phyloP scores from a whole-genome alignment of 208 protist genomes.

The Trypanosoma avium region DNA sequence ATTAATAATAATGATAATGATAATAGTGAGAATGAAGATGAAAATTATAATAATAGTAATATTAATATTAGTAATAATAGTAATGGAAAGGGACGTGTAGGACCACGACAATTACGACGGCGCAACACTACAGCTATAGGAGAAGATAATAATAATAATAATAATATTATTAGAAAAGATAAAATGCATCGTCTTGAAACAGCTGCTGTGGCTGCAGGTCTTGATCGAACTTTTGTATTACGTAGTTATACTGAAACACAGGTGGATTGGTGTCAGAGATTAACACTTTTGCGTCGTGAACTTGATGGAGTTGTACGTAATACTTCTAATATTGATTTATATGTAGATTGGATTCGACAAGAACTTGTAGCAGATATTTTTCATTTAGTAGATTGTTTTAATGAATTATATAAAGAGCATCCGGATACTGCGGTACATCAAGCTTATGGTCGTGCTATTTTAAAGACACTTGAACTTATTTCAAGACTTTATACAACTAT shows the following conservation, averaged over 20 bases:
- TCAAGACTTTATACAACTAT: conserved; percentile 71
- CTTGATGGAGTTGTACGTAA: conserved; percentile 53
- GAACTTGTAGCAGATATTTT: conserved; percentile 80
- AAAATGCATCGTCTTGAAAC: conserved; percentile 61
- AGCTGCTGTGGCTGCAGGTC: conserved; percentile 60
- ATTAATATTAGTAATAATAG: neutral
- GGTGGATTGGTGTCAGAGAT: conserved; percentile 81
- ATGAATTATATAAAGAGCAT: conserved; percentile 64
- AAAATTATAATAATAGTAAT: neutral
- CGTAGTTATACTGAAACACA: conserved; percentile 75
- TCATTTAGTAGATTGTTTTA: conserved; percentile 79
- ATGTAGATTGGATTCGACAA: conserved; percentile 74
- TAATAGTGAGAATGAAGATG: conserved; percentile 15
- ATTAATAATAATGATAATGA: conserved; percentile 14
- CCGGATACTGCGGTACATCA: conserved; percentile 60
- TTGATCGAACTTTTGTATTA: conserved; percentile 66
- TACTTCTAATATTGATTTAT: conserved; percentile 60
- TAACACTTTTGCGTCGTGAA: conserved; percentile 57
- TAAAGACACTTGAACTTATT: conserved; percentile 79
- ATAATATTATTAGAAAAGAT: neutral
- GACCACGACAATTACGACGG: conserved; percentile 12
- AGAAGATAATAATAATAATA: neutral
- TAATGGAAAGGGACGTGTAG: conserved; percentile 8
- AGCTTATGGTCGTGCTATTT: conserved; percentile 59
- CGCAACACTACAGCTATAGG: neutral